These are phyloP conservation scores for Penicillium brevicompactum DNA, from an alignment of 2,329 filamentous ascomycete species.

Conservation along the genomic window DNA sequence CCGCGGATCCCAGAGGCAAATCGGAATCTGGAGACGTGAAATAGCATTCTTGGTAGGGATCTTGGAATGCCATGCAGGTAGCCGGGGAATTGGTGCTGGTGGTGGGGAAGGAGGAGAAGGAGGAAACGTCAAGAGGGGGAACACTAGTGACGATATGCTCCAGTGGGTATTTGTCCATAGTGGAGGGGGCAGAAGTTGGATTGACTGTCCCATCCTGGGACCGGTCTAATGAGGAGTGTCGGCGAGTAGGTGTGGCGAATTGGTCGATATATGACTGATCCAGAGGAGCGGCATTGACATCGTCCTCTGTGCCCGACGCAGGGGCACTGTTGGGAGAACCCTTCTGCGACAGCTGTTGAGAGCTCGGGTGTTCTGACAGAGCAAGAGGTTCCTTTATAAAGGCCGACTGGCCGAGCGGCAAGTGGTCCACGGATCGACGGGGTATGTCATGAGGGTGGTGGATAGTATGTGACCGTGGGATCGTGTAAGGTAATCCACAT, in stretches of 20 bases:
- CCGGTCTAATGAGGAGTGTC: slow-evolving; percentile 26
- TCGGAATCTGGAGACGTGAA: slow-evolving; percentile 49
- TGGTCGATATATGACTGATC: slow-evolving; percentile 37
- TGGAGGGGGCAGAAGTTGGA: slow-evolving; percentile 27
- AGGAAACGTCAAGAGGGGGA: slow-evolving; percentile 41
- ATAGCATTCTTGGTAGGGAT: slow-evolving; percentile 42
- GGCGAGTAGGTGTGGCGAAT: slow-evolving; percentile 24
- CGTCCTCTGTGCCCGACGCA: slow-evolving; percentile 25
- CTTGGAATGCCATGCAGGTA: slow-evolving; percentile 40
- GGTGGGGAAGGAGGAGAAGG: slow-evolving; percentile 38
- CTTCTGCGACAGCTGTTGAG: slow-evolving; percentile 37
- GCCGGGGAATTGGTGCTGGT: slow-evolving; percentile 36
- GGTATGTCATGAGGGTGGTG: slow-evolving; percentile 49
- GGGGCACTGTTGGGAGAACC: slow-evolving; percentile 48
- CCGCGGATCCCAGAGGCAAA: slow-evolving; percentile 39
- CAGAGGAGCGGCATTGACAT: slow-evolving; percentile 29
- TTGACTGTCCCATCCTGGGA: slow-evolving; percentile 22
- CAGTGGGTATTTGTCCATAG: slow-evolving; percentile 32
- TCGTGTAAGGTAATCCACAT: slow-evolving; percentile 64
- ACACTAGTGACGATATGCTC: slow-evolving; percentile 38
- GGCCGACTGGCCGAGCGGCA: slow-evolving; percentile 43
- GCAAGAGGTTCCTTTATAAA: slow-evolving; percentile 34
- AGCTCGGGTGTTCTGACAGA: slow-evolving; percentile 20
- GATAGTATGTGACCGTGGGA: slow-evolving; percentile 57
- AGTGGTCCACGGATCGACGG: slow-evolving; percentile 56